These are phyloP conservation scores for Benincasa hispida DNA, from an alignment of 306 rosid genomes.

Conservation along the genomic window DNA sequence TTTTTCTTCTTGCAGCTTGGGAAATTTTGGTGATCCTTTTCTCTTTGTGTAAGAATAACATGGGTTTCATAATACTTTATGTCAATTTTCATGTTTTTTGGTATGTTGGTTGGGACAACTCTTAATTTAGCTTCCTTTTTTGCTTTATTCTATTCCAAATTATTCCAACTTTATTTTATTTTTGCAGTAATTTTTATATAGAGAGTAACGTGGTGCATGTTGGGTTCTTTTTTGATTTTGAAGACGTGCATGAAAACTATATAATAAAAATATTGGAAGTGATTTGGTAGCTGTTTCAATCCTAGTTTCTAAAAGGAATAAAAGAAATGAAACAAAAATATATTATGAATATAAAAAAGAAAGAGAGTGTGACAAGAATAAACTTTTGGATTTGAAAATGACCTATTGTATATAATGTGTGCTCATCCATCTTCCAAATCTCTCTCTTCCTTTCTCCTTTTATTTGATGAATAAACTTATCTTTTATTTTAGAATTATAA, in stretches of 20 bases:
- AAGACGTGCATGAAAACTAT: constrained; percentile 67
- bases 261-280: constrained; percentile 17
- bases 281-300: constrained; percentile 31
- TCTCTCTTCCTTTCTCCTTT: neutral
- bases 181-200: neutral
- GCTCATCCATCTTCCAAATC: neutral
- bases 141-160: constrained; percentile 12
- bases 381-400: constrained; percentile 45
- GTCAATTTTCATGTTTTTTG: neutral
- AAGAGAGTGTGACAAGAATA: constrained; percentile 56
- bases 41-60: neutral
- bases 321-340: constrained; percentile 23
- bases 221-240: constrained; percentile 24
- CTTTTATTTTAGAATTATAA: too few relatives aligned
- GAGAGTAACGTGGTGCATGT: constrained; percentile 68
- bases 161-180: constrained; percentile 13
- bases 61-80: neutral
- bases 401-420: constrained; percentile 1
- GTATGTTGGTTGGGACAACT: neutral
- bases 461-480: neutral
- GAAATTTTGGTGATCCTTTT: neutral
- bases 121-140: neutral
- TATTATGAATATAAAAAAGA: neutral
- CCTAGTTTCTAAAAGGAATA: constrained; percentile 49
- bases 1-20: neutral